Conservation (phyloP, 2,329 filamentous ascomycete genomes). For the Ramularia endophylla region DNA sequence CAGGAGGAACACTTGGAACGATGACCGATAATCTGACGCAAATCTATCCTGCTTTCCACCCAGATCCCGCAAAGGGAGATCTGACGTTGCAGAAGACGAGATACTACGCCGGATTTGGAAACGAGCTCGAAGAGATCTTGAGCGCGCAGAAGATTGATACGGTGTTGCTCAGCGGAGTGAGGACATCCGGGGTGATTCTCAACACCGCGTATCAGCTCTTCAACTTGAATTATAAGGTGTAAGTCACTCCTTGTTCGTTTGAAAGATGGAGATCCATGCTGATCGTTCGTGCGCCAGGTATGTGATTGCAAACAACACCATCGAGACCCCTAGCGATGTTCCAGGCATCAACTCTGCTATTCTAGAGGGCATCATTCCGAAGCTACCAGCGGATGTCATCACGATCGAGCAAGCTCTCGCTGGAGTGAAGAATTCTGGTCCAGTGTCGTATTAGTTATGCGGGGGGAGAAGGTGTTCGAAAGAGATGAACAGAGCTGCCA, state of each 20-base stretch:
- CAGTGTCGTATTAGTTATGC: conserved; percentile 26
- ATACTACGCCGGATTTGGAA: conserved; percentile 39
- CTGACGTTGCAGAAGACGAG: conserved; percentile 39
- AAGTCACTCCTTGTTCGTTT: conserved; percentile 21
- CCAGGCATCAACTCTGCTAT: conserved; percentile 25
- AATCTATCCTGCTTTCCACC: conserved; percentile 31
- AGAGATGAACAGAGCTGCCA: too few species aligned
- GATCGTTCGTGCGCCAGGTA: conserved; percentile 14
- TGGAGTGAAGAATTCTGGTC: conserved; percentile 23
- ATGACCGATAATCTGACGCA: conserved; percentile 28
- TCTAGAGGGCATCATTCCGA: conserved; percentile 26
- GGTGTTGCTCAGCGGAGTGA: conserved; percentile 37
- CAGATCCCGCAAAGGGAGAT: conserved; percentile 29
- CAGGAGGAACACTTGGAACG: conserved; percentile 25
- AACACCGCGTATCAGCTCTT: conserved; percentile 40
- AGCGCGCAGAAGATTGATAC: conserved; percentile 37
- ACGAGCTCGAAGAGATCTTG: conserved; percentile 38
- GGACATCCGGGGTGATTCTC: conserved; percentile 39
- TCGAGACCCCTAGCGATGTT: conserved; percentile 23
- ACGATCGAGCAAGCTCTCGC: conserved; percentile 29
- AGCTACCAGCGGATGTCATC: conserved; percentile 28
- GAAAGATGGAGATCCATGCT: too few species aligned
- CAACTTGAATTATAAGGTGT: conserved; percentile 41
- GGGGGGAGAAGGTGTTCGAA: too few species aligned
- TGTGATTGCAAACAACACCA: conserved; percentile 29